Percentiles rank a stretch among this genome's conserved stretches.
Conservation (phyloP, 1,139 yeast genomes). For the Zygoascus hellenicus region DNA sequence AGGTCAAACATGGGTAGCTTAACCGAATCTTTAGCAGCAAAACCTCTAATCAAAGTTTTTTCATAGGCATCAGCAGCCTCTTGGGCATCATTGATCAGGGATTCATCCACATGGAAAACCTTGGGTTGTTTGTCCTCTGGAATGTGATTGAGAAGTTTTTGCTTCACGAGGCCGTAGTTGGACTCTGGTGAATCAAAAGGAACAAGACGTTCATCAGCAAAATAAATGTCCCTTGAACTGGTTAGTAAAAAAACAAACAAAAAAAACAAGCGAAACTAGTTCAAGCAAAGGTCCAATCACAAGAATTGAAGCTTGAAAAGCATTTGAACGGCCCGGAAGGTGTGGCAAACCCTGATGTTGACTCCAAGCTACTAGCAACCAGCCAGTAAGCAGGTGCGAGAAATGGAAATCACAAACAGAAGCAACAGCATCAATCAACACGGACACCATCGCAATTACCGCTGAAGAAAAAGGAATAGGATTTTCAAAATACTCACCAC, state of each 20-base stretch:
- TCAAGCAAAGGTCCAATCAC: background rate
- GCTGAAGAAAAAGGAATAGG: background rate
- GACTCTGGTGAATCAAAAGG: constrained; percentile 80
- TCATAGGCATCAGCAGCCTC: constrained; percentile 95
- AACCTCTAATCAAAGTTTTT: constrained; percentile 73
- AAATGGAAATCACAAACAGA: background rate
- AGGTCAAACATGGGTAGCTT: constrained; percentile 92
- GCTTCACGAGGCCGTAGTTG: constrained; percentile 83
- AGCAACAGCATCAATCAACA: too few species aligned
- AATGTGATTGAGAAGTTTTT: constrained; percentile 70
- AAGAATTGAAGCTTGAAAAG: too few species aligned
- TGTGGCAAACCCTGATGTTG: background rate
- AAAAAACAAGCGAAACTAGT: background rate
- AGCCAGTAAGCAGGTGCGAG: background rate
- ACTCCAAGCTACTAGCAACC: background rate
- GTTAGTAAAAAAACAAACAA: background rate
- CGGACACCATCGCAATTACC: background rate
- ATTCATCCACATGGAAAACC: constrained; percentile 76
- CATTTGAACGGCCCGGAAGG: too few species aligned
- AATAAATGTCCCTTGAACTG: constrained; percentile 60
- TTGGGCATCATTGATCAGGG: constrained; percentile 74
- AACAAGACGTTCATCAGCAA: constrained; percentile 94
- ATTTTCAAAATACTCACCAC: constrained; percentile 45
- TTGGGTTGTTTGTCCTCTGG: constrained; percentile 52
- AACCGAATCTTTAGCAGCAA: constrained; percentile 95